A percentile compares a stretch with the other conserved stretches of the same genome.
phyloP scores from a whole-genome alignment of 2,329 filamentous ascomycete species.

The Claviceps spartinae region DNA sequence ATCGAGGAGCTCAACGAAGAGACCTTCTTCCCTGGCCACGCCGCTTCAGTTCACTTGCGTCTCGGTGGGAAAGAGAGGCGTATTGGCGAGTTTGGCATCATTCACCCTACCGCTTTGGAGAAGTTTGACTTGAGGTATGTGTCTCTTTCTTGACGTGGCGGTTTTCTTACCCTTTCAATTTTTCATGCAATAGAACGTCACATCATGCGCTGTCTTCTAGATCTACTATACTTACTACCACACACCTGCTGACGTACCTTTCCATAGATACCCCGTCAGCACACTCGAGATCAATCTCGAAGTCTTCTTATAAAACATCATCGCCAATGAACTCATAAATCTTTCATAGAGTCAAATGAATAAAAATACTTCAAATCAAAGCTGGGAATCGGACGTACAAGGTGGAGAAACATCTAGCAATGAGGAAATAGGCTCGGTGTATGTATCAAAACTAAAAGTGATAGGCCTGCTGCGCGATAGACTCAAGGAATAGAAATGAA shows the following conservation, averaged over 20 bases:
- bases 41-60: constrained; percentile 70
- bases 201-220: too few species aligned
- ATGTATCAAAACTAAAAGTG: too few species aligned
- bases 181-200: background rate
- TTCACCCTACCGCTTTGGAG: constrained; percentile 86
- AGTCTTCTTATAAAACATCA: constrained; percentile 57
- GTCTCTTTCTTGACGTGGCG: background rate
- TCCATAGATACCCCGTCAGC: constrained; percentile 68
- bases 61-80: constrained; percentile 58
- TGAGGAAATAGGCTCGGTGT: too few species aligned
- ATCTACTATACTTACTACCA: too few species aligned
- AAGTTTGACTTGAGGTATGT: constrained; percentile 76
- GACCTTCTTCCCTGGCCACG: constrained; percentile 85
- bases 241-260: background rate
- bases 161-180: background rate
- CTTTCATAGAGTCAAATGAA: too few species aligned
- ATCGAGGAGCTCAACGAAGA: constrained; percentile 84
- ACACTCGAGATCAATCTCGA: constrained; percentile 91
- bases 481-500: constrained; percentile 7
- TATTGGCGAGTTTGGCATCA: constrained; percentile 83
- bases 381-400: background rate
- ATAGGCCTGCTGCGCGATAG: constrained; percentile 1
- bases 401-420: constrained; percentile 1
- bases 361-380: background rate
- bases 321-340: too few species aligned